phyloP scores from a whole-genome alignment of 2,329 filamentous ascomycete species.

The Alternaria sp. region DNA sequence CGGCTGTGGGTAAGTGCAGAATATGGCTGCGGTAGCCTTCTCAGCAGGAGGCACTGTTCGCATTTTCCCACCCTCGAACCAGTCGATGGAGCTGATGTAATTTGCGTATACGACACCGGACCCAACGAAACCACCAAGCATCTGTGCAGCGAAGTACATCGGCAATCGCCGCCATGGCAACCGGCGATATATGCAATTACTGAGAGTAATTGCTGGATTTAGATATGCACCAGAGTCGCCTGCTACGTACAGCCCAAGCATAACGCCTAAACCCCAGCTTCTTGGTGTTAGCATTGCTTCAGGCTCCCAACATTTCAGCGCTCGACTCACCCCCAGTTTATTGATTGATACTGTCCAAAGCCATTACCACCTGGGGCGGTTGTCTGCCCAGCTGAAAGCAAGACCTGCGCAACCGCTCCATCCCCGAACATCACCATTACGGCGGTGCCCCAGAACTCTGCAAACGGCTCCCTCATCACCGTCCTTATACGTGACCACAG shows the following conservation, averaged over 20 bases:
- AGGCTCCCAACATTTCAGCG: background rate
- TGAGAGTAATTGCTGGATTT: conserved; percentile 71
- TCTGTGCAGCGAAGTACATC: conserved; percentile 70
- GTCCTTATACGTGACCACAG: conserved; percentile 51
- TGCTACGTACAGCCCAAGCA: conserved; percentile 67
- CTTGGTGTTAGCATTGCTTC: conserved; percentile 10
- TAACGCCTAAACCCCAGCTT: conserved; percentile 51
- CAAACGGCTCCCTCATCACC: conserved; percentile 55
- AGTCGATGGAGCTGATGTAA: conserved; percentile 67
- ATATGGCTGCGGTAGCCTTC: conserved; percentile 73
- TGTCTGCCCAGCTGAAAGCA: conserved; percentile 50
- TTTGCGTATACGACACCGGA: conserved; percentile 56
- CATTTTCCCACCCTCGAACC: conserved; percentile 67
- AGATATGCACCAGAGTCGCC: conserved; percentile 73
- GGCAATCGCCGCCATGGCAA: conserved; percentile 75
- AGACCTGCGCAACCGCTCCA: conserved; percentile 55
- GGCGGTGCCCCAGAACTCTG: conserved; percentile 56
- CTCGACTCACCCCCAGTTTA: conserved; percentile 52
- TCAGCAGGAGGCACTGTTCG: conserved; percentile 66
- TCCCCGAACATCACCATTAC: conserved; percentile 57
- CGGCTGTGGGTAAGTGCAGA: conserved; percentile 74
- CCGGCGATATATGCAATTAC: conserved; percentile 72
- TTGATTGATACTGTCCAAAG: conserved; percentile 54
- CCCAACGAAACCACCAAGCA: conserved; percentile 72
- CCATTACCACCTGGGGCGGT: conserved; percentile 55